phyloP scores from a whole-genome alignment of 495 filamentous ascomycete genomes.

The Xylaria scruposa region DNA sequence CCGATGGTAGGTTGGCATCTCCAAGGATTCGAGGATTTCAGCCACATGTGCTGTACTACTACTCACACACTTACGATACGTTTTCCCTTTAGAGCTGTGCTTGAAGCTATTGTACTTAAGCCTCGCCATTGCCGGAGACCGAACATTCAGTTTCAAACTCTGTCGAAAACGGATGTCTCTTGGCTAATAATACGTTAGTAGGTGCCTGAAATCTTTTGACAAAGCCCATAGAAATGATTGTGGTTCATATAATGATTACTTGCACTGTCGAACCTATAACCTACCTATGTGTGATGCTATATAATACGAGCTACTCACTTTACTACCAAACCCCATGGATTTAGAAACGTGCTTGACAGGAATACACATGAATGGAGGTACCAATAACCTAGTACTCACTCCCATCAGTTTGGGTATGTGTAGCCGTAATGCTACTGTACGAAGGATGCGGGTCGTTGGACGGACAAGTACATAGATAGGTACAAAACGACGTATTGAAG shows the following conservation, averaged over 20 bases:
- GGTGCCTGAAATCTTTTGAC: not conserved
- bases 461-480: not conserved
- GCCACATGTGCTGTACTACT: conserved; percentile 3
- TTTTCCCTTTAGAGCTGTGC: not conserved
- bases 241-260: not conserved
- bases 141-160: not conserved
- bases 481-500: conserved; percentile 1
- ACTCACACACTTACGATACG: not conserved
- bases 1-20: not conserved
- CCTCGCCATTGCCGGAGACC: conserved; percentile 7
- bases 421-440: conserved; percentile 10
- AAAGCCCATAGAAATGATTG: not conserved
- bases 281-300: too few species aligned
- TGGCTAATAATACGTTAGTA: not conserved
- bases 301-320: not conserved
- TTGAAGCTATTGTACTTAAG: conserved; percentile 10
- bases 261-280: not conserved
- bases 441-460: not conserved
- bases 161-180: not conserved
- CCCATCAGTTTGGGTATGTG: not conserved
- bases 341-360: not conserved
- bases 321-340: not conserved
- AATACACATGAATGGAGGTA: not conserved
- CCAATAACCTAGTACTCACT: not conserved
- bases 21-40: not conserved